Conservation (phyloP, 2,329 filamentous ascomycete species). For the Plenodomus tracheiphilus region DNA sequence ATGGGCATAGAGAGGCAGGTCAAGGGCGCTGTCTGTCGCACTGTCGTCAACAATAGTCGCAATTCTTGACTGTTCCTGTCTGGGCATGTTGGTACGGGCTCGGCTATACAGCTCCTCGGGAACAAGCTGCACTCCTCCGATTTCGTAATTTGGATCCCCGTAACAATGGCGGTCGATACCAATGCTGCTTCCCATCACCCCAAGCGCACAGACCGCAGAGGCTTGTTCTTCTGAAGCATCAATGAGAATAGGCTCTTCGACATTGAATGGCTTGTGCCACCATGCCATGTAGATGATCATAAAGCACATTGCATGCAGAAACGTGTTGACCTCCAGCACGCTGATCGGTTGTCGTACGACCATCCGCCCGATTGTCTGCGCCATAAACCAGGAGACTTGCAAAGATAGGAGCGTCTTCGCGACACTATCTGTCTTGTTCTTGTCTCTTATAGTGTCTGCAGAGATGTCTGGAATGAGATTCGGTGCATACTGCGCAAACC, state of each 20-base stretch:
- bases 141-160: too few relatives aligned
- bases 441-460: constrained; percentile 6
- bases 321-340: constrained; percentile 63
- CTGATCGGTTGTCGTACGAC: constrained; percentile 37
- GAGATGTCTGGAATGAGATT: neutral
- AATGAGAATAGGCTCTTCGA: constrained; percentile 13
- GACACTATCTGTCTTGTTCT: constrained; percentile 9
- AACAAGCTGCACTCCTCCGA: too few relatives aligned
- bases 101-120: too few relatives aligned
- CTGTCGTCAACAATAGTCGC: too few relatives aligned
- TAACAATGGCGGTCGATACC: too few relatives aligned
- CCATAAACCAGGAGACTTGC: constrained; percentile 31
- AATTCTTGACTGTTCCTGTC: too few relatives aligned
- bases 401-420: constrained; percentile 22
- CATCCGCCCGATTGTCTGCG: constrained; percentile 23
- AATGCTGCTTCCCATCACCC: too few relatives aligned
- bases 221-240: neutral
- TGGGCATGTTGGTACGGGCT: too few relatives aligned
- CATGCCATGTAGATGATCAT: constrained; percentile 34
- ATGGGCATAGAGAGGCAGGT: too few relatives aligned
- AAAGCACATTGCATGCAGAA: constrained; percentile 52
- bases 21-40: too few relatives aligned
- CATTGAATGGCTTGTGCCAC: constrained; percentile 34
- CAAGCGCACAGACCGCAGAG: too few relatives aligned
- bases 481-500: neutral